Conservation (phyloP, 2,329 filamentous ascomycete species). For the Ceratocystis cubensis region DNA sequence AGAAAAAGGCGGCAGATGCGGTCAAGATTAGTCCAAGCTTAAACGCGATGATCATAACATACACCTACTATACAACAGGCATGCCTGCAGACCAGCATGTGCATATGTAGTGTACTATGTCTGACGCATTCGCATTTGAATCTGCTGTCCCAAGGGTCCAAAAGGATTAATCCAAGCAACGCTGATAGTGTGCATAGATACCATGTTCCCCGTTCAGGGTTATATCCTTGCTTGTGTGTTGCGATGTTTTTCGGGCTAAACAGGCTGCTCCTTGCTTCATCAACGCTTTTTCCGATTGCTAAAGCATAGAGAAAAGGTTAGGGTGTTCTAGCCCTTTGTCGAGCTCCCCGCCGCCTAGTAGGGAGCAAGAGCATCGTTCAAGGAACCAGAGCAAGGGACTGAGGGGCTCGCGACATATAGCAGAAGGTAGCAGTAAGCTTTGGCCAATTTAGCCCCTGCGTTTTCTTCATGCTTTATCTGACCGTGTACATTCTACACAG, state of each 20-base stretch:
- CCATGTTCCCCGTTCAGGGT: conserved; percentile 2
- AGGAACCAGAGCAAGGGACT: background rate
- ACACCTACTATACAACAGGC: background rate
- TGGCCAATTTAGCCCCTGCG: conserved; percentile 1
- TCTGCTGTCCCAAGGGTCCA: background rate
- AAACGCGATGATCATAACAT: conserved; percentile 7
- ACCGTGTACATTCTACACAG: background rate
- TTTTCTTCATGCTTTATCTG: background rate
- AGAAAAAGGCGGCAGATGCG: conserved; percentile 1
- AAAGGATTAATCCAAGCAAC: background rate
- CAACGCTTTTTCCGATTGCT: background rate
- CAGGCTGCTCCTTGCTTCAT: background rate
- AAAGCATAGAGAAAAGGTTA: background rate
- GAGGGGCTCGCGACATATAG: background rate
- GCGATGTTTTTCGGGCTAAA: background rate
- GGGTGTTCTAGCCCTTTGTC: background rate
- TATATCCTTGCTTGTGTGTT: background rate
- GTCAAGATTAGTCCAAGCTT: conserved; percentile 5
- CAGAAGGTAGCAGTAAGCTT: background rate
- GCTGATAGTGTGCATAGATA: background rate
- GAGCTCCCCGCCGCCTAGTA: background rate
- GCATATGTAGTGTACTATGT: background rate
- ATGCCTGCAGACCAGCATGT: background rate
- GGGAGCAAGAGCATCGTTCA: background rate
- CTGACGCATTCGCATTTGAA: background rate